Evolutionary conservation across 768 basidiomycete species (phyloP), one percentile per base, ranked within the genome.

Genomic region (Russula griseocarnosa): DNA sequence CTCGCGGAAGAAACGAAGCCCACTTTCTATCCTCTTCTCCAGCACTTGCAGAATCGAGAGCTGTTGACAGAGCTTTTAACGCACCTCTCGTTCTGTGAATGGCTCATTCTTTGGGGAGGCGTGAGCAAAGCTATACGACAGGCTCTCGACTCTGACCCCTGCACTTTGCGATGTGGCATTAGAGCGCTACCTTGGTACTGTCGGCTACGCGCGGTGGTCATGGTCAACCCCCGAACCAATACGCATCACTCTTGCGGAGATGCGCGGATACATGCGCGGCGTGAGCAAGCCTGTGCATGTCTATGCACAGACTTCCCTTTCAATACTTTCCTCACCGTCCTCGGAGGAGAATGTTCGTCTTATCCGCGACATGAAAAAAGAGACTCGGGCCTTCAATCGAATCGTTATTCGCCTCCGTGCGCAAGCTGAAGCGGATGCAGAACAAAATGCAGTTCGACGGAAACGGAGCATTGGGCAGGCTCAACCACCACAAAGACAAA

Each of bases 241-340:
- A 42, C 74, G 77, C 22, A 69, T 94, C 61, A 83, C 84, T 11
- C 70, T 90, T 32, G 79, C 92, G 88, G 91, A 94, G 73, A 78
- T 94, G 46, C 83, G 83, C 69, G 82, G 87, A 57, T 94, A 92
- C 69, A 85, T 92, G 83, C 81, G 85, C 52, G 89, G 89, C 3
- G 86, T 92, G 5, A 86, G 85, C 6, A 82, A 88, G 28, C 91
- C 92, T 8, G 80, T 81, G 4, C 86, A 92, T 66, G 83, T 88
- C 66, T 92, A 88, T 67, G 79, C 84, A 0, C 80, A 83, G 5
- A 78, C 84, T 38, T 82, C 90, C 1, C 77, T 76, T 6, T 72
- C 80, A 30, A 85, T 85, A 67, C 76, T 90, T 11, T 81, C 0
- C 74, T 81, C 28, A 10, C 82, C 79, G 52, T 80, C 77, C 1